A percentile compares a stretch with the other conserved stretches of the same genome.
These are phyloP conservation scores for Solidago caesia DNA, from an alignment of 129 eudicot species.

Conservation along the genomic window DNA sequence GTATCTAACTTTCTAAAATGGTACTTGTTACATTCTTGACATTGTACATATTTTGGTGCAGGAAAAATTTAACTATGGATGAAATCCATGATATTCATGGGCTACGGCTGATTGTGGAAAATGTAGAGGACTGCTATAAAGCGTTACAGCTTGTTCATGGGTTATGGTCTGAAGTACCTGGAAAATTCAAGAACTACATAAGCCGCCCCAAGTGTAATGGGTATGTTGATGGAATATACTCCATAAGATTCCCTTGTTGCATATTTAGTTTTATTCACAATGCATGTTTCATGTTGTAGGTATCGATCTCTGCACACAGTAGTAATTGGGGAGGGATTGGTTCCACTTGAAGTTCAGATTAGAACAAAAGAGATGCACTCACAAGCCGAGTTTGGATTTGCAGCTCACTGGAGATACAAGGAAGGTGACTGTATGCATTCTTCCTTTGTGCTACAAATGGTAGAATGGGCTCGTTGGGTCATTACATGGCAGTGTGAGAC, in stretches of 20 bases:
- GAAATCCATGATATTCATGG: slow-evolving; percentile 94
- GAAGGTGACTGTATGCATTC: slow-evolving; percentile 84
- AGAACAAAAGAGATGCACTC: slow-evolving; percentile 86
- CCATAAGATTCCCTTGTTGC: background rate
- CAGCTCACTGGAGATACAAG: slow-evolving; percentile 41
- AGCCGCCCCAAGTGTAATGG: slow-evolving; percentile 71
- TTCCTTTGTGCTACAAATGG: slow-evolving; percentile 94
- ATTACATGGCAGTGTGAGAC: slow-evolving; percentile 93
- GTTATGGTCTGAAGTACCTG: slow-evolving; percentile 86
- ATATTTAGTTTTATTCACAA: slow-evolving; percentile 1
- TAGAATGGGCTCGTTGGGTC: slow-evolving; percentile 97
- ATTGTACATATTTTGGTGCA: slow-evolving; percentile 29
- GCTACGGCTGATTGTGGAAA: slow-evolving; percentile 87
- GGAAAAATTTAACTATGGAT: slow-evolving; percentile 85
- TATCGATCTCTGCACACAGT: slow-evolving; percentile 91
- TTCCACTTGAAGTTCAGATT: slow-evolving; percentile 94
- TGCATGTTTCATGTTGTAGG: slow-evolving; percentile 28
- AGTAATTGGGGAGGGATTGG: slow-evolving; percentile 68
- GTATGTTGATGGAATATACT: slow-evolving; percentile 26
- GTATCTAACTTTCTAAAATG: background rate
- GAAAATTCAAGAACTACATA: slow-evolving; percentile 89
- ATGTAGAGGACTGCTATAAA: slow-evolving; percentile 79
- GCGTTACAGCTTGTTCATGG: slow-evolving; percentile 66
- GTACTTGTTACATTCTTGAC: background rate
- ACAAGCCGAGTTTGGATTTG: slow-evolving; percentile 91